Base-by-base conservation (phyloP, 2,329 filamentous ascomycete genomes). In the Metarhizium guizhouense region DNA sequence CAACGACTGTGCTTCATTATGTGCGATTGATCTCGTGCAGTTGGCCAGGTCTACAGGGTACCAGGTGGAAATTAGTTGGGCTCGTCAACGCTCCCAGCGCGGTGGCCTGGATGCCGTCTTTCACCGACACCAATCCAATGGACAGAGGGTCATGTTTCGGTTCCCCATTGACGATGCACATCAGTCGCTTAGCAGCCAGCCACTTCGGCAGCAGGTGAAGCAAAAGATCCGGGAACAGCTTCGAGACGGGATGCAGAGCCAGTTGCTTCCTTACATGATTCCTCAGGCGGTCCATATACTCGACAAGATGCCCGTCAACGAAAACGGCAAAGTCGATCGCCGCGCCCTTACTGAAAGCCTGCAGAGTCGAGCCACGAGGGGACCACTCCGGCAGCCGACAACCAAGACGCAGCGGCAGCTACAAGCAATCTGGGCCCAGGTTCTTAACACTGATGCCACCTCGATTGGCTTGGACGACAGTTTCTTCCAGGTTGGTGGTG, bases 1-100 rank as follows among this genome's bases (percentile, higher is more conserved):
- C 8, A 3, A 57, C 18, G 11, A 43, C 3, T 11, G 16, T 3
- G 20, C 54, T 1, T 56, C 54, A 1, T 52, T 59, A 0, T 57
- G 60, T 6, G 50, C 59, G 0, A 18, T 48, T 14, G 63, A 65
- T 3, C 49, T 67, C 3, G 57, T 54, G 0, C 51, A 60, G 30
- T 45, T 68, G 3, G 60, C 60, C n/a, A 40, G 68, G 54, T 60
- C 61, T 25, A 62, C 69, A 25, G 74, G 75, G 20, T 80, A 76
- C 56, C 62, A 73, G 18, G 76, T 78, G 32, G 72, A 78, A 32
- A 63, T 68, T 0, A 67, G 70, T 51, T 76, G 74, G 58, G 78
- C 76, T 0, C 64, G 67, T 25, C 73, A 73, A 29, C n/a, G 38
- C n/a, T 53, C 54, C 5, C 63, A 60, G 51, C 54, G 55, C 3